Base-by-base conservation (phyloP, 2,329 filamentous ascomycete genomes). In the Colletotrichum sp. region DNA sequence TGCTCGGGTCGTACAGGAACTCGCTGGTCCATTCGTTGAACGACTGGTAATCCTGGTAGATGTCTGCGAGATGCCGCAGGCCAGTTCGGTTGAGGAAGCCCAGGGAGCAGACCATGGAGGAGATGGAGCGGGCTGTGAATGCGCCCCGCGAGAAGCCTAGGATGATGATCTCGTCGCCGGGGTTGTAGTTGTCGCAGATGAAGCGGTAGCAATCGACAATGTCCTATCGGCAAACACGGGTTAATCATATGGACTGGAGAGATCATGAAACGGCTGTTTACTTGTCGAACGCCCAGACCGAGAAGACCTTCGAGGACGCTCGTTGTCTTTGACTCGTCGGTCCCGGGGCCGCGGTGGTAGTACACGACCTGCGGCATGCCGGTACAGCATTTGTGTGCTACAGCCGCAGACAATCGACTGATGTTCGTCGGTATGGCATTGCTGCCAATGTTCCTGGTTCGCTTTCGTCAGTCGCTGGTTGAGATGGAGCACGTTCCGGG, bases 121-220 rank as follows among this genome's bases (percentile, higher is more conserved):
- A 81, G 12, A 85, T 80, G 3, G 83, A 82, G 16, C 84, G 83
- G 24, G 83, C 84, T 0, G 84, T 85, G 70, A 84, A 85, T 21
- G 84, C 84, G 21, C 84, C 84, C 2, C 84, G 81, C 0, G 84
- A 85, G 78, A 85, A 85, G 8, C 84, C 84, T n/a, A 85, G 76
- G 21, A 84, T 81, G 24, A 84, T 77, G 24, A 85, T 82, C 72
- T 85, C 82, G 67, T 84, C 82, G 1, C 80, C 81, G 8, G 79
- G 78, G 32, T 80, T 79, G 68, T 81, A 85, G 79, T 86, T 86
- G 59, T 83, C 80, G 65, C 82, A 82, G 18, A 85, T 79, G 76
- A 85, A 86, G 62, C 82, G 81, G 78, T 86, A 86, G 5, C 80
- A 79, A 62, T 85, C 84, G 39, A 81, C 80, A 36, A 85, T 81